Percentiles rank a stretch among this genome's conserved stretches.
Evolutionary conservation across 805 yeast genomes (phyloP).

Genomic region (Maudiozyma bulderi): DNA sequence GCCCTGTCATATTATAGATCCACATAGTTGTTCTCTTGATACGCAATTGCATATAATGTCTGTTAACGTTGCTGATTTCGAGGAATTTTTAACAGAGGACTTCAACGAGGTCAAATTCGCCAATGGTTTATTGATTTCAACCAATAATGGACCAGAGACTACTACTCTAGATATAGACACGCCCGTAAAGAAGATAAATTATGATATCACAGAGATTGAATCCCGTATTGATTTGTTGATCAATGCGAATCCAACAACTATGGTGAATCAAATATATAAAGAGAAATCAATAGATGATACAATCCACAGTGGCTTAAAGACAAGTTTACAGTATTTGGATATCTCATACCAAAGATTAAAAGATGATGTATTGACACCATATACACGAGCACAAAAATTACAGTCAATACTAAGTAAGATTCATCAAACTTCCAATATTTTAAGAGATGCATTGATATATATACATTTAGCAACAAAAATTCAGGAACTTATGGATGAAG

Average conservation of each 20-base stretch:
- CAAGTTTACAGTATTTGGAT: constrained; percentile 22
- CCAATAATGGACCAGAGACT: constrained; percentile 13
- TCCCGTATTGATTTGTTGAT: constrained; percentile 14
- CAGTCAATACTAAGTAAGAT: constrained; percentile 25
- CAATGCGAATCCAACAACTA: constrained; percentile 15
- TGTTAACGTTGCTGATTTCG: constrained; percentile 19
- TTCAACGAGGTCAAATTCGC: constrained; percentile 17
- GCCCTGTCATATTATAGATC: too few relatives aligned
- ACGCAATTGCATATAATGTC: constrained; percentile 1
- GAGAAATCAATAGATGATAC: constrained; percentile 9
- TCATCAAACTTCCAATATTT: constrained; percentile 25
- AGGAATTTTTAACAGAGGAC: constrained; percentile 13
- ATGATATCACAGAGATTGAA: constrained; percentile 22
- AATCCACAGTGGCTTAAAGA: constrained; percentile 11
- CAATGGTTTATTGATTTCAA: constrained; percentile 17
- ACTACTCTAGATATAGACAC: constrained; percentile 21
- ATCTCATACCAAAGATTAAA: constrained; percentile 26
- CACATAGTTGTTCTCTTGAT: too few relatives aligned
- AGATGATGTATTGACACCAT: constrained; percentile 22
- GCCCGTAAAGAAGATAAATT: constrained; percentile 23
- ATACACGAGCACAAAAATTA: constrained; percentile 21
- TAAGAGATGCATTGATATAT: constrained; percentile 24
- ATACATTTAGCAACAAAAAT: constrained; percentile 21
- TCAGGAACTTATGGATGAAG: constrained; percentile 5
- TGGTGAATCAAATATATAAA: constrained; percentile 18